phyloP scores from a whole-genome alignment of 2,329 filamentous ascomycete genomes.

The Fusarium sp. region DNA sequence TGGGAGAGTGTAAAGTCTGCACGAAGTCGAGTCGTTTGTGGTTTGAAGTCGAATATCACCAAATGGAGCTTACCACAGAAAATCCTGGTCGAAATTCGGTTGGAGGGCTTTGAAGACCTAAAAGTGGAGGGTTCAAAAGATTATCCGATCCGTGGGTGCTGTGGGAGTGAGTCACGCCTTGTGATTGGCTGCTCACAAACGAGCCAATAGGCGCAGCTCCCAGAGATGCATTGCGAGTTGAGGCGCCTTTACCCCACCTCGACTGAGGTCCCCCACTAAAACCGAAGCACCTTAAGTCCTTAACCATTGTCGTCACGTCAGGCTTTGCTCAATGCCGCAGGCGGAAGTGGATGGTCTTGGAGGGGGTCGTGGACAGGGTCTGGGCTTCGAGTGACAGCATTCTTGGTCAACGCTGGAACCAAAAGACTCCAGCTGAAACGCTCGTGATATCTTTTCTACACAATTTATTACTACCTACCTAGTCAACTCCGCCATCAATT shows the following conservation, averaged over 20 bases:
- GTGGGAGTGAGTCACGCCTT: not conserved
- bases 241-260: constrained; percentile 42
- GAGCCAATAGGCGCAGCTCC: constrained; percentile 38
- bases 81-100: constrained; percentile 54
- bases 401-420: constrained; percentile 10
- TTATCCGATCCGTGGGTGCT: constrained; percentile 54
- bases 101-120: constrained; percentile 59
- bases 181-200: constrained; percentile 31
- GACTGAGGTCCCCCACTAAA: constrained; percentile 32
- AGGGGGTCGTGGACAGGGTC: constrained; percentile 24
- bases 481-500: constrained; percentile 7
- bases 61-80: constrained; percentile 53
- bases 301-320: constrained; percentile 24
- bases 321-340: constrained; percentile 24
- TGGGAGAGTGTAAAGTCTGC: constrained; percentile 54
- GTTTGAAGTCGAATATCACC: constrained; percentile 52
- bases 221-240: constrained; percentile 12
- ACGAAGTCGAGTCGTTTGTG: constrained; percentile 52
- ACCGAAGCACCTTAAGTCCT: constrained; percentile 37
- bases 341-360: constrained; percentile 3
- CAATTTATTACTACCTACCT: not conserved
- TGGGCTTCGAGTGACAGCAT: constrained; percentile 34
- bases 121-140: constrained; percentile 50
- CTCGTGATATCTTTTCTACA: constrained; percentile 10
- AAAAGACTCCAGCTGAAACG: constrained; percentile 22